phyloP scores from a whole-genome alignment of 73 alveolate species.

The Uronychia setigera region DNA sequence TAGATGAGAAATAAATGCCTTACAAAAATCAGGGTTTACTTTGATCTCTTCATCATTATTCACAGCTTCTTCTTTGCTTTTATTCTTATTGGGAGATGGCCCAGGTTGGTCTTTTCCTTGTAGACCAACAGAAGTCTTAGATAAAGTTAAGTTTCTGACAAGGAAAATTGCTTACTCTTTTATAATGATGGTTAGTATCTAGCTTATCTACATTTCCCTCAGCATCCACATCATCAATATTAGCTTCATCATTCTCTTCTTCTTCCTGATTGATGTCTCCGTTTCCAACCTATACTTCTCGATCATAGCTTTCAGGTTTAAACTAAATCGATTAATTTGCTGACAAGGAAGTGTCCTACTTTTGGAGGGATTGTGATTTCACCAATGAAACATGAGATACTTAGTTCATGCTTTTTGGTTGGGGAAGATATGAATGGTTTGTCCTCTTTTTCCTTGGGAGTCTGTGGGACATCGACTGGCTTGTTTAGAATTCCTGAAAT shows the following conservation, averaged over 20 bases:
- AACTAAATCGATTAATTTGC: neutral
- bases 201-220: neutral
- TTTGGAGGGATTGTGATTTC: neutral
- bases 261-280: constrained; percentile 4
- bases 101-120: too few species aligned
- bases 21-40: neutral
- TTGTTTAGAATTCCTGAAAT: neutral
- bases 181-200: neutral
- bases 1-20: too few species aligned
- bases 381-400: neutral
- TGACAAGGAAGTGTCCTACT: constrained; percentile 2
- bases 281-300: neutral
- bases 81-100: neutral
- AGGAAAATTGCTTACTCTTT: neutral
- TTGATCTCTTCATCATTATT: constrained; percentile 15
- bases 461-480: neutral
- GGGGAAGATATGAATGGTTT: neutral
- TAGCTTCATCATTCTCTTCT: neutral
- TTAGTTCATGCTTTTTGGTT: neutral
- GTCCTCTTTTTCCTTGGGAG: constrained; percentile 15
- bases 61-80: constrained; percentile 11
- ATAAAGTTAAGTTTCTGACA: neutral
- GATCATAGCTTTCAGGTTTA: neutral
- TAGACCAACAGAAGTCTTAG: neutral
- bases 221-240: neutral